Evolutionary conservation across 495 filamentous ascomycete species (phyloP).

Genomic region (Melanomma pulvis-pyrius): DNA sequence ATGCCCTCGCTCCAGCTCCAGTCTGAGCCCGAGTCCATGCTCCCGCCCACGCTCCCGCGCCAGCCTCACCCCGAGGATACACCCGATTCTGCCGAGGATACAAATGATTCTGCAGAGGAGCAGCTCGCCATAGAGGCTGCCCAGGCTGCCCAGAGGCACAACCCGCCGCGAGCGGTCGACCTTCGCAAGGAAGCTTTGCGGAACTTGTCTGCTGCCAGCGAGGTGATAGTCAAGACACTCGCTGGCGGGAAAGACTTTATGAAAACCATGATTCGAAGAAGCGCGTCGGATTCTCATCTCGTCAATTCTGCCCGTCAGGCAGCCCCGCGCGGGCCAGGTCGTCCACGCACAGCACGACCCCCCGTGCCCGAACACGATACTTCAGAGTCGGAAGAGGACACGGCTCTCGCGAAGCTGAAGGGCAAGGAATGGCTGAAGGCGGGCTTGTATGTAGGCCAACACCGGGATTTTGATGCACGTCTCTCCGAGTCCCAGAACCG

Average conservation of each 20-base stretch:
- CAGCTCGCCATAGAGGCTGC: conserved; percentile 28
- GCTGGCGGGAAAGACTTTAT: not conserved
- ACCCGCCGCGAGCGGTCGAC: conserved; percentile 18
- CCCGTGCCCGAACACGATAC: conserved; percentile 6
- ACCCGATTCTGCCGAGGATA: conserved; percentile 14
- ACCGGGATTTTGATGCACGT: conserved; percentile 62
- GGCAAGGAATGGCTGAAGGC: conserved; percentile 67
- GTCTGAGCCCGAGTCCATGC: too few relatives aligned
- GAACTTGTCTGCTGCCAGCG: conserved; percentile 19
- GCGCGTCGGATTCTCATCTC: conserved; percentile 6
- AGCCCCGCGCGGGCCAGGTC: conserved; percentile 5
- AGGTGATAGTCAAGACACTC: conserved; percentile 7
- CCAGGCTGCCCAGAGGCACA: conserved; percentile 26
- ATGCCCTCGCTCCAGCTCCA: too few relatives aligned
- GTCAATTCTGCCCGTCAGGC: not conserved
- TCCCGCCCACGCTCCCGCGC: conserved; percentile 55
- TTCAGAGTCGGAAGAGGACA: conserved; percentile 22
- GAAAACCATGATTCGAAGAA: conserved; percentile 7
- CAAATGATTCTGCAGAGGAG: conserved; percentile 20
- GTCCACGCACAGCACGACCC: conserved; percentile 4
- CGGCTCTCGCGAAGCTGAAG: conserved; percentile 31
- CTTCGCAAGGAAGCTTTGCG: conserved; percentile 26
- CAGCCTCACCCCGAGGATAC: too few relatives aligned
- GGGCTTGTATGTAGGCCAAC: conserved; percentile 89
- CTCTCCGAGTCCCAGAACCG: conserved; percentile 55